Evolutionary conservation across 1,284 basidiomycete genomes (phyloP).

Genomic region (Cutaneotrichosporon daszewskae): DNA sequence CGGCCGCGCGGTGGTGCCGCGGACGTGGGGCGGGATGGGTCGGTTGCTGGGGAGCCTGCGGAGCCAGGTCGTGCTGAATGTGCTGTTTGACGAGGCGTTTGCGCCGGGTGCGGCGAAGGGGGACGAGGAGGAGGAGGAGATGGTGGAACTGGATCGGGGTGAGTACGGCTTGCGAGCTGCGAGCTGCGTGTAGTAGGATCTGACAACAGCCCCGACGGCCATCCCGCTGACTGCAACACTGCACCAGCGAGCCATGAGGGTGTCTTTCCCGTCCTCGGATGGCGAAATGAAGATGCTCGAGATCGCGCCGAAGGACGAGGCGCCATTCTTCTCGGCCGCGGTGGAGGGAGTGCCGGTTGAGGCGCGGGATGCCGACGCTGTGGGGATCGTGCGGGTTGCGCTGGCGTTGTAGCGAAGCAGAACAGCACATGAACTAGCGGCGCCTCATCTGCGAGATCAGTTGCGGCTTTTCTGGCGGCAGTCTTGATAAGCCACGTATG

Average conservation of each 20-base stretch:
- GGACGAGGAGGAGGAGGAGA: constrained; percentile 4
- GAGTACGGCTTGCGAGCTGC: neutral
- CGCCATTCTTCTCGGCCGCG: no score
- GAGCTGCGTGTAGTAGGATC: neutral
- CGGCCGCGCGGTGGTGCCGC: constrained; percentile 26
- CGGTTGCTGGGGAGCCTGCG: constrained; percentile 20
- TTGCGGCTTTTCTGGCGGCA: no score
- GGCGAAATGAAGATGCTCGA: constrained; percentile 4
- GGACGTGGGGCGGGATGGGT: constrained; percentile 10
- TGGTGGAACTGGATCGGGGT: constrained; percentile 9
- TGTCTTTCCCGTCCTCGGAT: neutral
- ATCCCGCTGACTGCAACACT: constrained; percentile 11
- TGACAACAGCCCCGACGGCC: constrained; percentile 8
- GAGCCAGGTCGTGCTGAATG: constrained; percentile 29
- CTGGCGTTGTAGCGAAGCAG: no score
- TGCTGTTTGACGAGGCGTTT: constrained; percentile 17
- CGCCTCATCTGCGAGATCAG: no score
- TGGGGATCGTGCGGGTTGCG: no score
- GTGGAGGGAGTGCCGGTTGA: no score
- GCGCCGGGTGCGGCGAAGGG: constrained; percentile 5
- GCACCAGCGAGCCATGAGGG: constrained; percentile 5
- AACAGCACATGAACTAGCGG: no score
- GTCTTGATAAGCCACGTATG: no score
- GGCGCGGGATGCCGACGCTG: no score
- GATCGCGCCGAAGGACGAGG: neutral